Evolutionary conservation across 768 basidiomycete species (phyloP), one percentile per base, ranked within the genome.

Genomic region (Phlebiopsis flavidoalba): DNA sequence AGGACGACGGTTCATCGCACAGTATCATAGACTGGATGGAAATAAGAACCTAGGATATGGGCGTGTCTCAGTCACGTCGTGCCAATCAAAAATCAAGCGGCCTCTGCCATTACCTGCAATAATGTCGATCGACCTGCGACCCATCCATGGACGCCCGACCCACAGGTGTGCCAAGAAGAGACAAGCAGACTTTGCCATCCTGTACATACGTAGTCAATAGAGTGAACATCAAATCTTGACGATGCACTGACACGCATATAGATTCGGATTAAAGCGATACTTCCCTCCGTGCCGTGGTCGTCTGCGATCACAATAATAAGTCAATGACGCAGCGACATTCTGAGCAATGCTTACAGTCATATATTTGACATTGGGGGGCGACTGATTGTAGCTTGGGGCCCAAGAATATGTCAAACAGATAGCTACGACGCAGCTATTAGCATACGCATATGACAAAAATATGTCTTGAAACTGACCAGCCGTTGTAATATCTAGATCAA

Each of bases 11-110:
- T 67, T 94, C 95, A 19, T 96, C 95, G 63, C 91, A 95, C 24
- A 97, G 77, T 65, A 97, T 96, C 91, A 98, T 93, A 15, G 92
- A 93, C 76, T 97, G 95, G 35, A 98, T 95, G 15, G 94, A 95
- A 43, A 97, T 91, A 46, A 98, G 79, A 40, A 95, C 86, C 82
- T 84, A 54, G 64, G 17, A 57, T 61, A 57, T 53, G 19, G n/a
- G n/a, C n/a, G 26, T 31, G 46, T 31, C 57, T 26, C 50, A 46
- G 19, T 22, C 26, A 54, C 31, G 15, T 36, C 45, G 21, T 14
- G 14, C 26, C 22, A n/a, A 37, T 15, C 19, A 24, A 15, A 49
- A 59, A 26, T 24, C 19, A 33, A 35, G 21, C 49, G 22, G 69
- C 3, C 26, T 31, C 26, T 31, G 26, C 26, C 6, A 78, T 47